Evolutionary conservation across 768 basidiomycete species (phyloP), one percentile per base, ranked within the genome.

Genomic region (Xerocomus potaroensis): DNA sequence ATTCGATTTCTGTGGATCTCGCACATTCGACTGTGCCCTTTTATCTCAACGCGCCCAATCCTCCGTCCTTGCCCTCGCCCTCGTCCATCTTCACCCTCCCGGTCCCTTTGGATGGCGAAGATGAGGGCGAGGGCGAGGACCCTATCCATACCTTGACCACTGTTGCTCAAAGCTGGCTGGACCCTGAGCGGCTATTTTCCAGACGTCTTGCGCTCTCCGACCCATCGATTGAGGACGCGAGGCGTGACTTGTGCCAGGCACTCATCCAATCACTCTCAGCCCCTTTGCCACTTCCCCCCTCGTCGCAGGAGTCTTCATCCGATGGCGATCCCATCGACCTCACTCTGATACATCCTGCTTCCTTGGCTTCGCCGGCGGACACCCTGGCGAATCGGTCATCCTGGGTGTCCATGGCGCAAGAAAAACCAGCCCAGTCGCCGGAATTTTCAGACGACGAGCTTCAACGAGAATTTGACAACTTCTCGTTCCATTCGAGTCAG

Each of bases 361-460:
- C 24, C 9, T 8, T 15, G 34, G 18, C 10, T 36, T 36, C 35
- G 33, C 12, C 15, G 12, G 31, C 31, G 31, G 8, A 32, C 8
- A 7, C 31, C 15, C 14, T 32, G n/a, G 9, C 31, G 31, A 32
- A 32, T n/a, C 3, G 6, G 14, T n/a, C 31, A 32, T 14, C 9
- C 12, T 29, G 32, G 26, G 51, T 29, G 12, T 31, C 7, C 18
- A 4, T 1, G 3, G 30, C 27, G 1, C 22, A 18, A 4, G 26
- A 21, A n/a, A 30, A 29, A 26, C 27, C 7, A 5, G 10, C 4
- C 11, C 45, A 14, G n/a, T 39, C 18, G 11, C 37, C 43, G 4
- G 40, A 56, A 22, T 52, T 48, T 27, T 48, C 54, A 1, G 55
- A 56, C 3, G 48, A 44, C 4, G 54, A 50, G 3, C 41, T 50